Evolutionary conservation across 345 rosid genomes (phyloP), one percentile per base, ranked within the genome.

Genomic region (Hevea brasiliensis): DNA sequence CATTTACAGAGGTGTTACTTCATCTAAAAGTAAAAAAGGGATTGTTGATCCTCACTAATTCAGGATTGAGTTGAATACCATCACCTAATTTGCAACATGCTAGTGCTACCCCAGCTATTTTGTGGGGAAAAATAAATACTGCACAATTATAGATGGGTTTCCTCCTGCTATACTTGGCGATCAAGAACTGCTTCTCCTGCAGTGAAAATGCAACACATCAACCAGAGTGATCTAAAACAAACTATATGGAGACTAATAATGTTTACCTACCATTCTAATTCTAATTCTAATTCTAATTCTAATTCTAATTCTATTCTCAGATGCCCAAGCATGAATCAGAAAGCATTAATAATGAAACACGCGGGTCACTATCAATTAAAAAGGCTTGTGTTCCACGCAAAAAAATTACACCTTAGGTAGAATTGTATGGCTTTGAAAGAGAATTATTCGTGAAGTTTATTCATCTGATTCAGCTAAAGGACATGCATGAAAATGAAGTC

Each of bases 161-260:
- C 63, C 42, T 73, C 55, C 72, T 14, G 24, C 82, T 86, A 86
- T 69, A 70, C 81, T 73, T 75, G 81, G 61, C 73, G 73, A 76
- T 82, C 85, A 17, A 58, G 72, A 70, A 76, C 83, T 63, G 86
- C 83, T 77, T 85, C 92, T 56, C 92, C 92, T 86, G 83, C 77
- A 70, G 41, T 20, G 8, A 68, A 47, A 70, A 56, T 12, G 42
- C 9, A 56, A 59, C 50, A 51, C 41, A 20, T 60, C 51, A 76
- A 63, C 66, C 48, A 42, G 6, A 40, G 8, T n/a, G 12, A 40
- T 37, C 67, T 8, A 18, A 15, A 26, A 51, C 45, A 24, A 24
- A 59, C 47, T 8, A 26, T 37, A n/a, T 55, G n/a, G 32, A 29
- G 57, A 5, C 17, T 20, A 17, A 65, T 5, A 15, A 15, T 55